These are phyloP conservation scores for Salvia rosmarinus DNA, from an alignment of 257 asterid species.

Conservation along the genomic window DNA sequence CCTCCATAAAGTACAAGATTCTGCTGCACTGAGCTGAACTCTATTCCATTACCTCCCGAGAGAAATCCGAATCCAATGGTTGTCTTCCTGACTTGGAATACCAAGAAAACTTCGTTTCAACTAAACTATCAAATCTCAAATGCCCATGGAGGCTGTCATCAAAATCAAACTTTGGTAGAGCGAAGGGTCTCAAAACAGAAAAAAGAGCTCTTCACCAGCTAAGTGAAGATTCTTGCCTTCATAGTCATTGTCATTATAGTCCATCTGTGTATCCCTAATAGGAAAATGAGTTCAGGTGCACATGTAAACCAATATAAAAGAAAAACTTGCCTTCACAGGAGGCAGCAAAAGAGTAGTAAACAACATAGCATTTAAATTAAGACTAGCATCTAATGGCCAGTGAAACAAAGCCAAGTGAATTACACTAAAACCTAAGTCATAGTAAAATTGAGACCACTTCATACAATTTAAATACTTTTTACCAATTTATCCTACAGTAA, in stretches of 20 bases:
- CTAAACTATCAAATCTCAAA: conserved; percentile 94
- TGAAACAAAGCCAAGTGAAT: conserved; percentile 11
- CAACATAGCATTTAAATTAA: neutral
- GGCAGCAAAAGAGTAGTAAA: conserved; percentile 22
- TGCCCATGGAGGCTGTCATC: conserved; percentile 81
- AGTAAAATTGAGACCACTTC: neutral
- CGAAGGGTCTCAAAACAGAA: conserved; percentile 78
- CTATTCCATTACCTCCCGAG: conserved; percentile 83
- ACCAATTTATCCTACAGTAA: conserved; percentile 15
- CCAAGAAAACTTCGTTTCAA: conserved; percentile 99
- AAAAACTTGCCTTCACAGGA: conserved; percentile 11
- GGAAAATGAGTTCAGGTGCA: conserved; percentile 29
- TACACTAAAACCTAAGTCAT: neutral
- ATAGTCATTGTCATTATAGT: conserved; percentile 87
- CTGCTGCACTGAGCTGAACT: conserved; percentile 82
- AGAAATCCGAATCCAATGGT: conserved; percentile 96
- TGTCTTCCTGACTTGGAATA: conserved; percentile 94
- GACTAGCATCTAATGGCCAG: conserved; percentile 15
- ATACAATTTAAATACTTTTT: neutral
- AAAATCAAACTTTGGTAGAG: conserved; percentile 97
- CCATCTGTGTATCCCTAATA: conserved; percentile 82
- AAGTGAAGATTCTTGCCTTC: conserved; percentile 81
- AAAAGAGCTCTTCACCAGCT: conserved; percentile 90
- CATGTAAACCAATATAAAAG: conserved; percentile 19
- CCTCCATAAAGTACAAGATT: conserved; percentile 86